phyloP scores from a whole-genome alignment of 2,329 filamentous ascomycete genomes.

The Pestalotiopsis sp. region DNA sequence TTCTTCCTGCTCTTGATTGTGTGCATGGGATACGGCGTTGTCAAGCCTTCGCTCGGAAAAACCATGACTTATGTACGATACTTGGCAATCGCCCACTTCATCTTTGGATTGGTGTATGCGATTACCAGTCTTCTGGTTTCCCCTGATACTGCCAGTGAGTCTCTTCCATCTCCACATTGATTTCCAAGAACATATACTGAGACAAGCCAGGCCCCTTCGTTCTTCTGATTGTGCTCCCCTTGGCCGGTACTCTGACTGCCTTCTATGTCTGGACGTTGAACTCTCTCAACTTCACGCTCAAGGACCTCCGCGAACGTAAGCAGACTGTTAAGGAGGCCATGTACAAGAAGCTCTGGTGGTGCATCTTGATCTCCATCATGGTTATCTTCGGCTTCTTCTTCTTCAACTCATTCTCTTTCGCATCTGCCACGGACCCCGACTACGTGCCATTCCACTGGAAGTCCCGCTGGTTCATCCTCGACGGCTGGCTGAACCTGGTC shows the following conservation, averaged over 20 bases:
- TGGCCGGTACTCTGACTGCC: slow-evolving; percentile 88
- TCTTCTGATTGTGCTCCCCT: slow-evolving; percentile 87
- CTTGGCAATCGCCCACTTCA: slow-evolving; percentile 88
- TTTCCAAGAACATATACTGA: slow-evolving; percentile 16
- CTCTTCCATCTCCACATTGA: background rate
- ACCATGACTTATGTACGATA: slow-evolving; percentile 94
- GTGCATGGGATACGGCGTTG: slow-evolving; percentile 98
- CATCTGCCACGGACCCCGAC: slow-evolving; percentile 79
- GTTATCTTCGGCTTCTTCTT: slow-evolving; percentile 99
- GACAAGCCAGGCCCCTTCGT: slow-evolving; percentile 72
- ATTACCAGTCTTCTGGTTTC: slow-evolving; percentile 87
- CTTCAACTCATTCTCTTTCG: slow-evolving; percentile 95
- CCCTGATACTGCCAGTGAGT: slow-evolving; percentile 76
- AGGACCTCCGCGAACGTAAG: slow-evolving; percentile 92
- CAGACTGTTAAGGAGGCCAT: slow-evolving; percentile 91
- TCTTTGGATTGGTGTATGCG: slow-evolving; percentile 93
- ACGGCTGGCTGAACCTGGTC: slow-evolving; percentile 96
- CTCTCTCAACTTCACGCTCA: slow-evolving; percentile 91
- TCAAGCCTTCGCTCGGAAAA: slow-evolving; percentile 87
- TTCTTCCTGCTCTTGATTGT: slow-evolving; percentile 98
- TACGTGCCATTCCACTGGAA: slow-evolving; percentile 98
- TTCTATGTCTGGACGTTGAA: slow-evolving; percentile 99
- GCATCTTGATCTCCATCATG: slow-evolving; percentile 86
- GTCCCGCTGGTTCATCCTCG: slow-evolving; percentile 93
- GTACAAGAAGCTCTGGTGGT: slow-evolving; percentile 99